Percentiles rank a stretch among this genome's conserved stretches.
phyloP scores from a whole-genome alignment of 495 filamentous ascomycete genomes.

The Aspergillus biplanus region DNA sequence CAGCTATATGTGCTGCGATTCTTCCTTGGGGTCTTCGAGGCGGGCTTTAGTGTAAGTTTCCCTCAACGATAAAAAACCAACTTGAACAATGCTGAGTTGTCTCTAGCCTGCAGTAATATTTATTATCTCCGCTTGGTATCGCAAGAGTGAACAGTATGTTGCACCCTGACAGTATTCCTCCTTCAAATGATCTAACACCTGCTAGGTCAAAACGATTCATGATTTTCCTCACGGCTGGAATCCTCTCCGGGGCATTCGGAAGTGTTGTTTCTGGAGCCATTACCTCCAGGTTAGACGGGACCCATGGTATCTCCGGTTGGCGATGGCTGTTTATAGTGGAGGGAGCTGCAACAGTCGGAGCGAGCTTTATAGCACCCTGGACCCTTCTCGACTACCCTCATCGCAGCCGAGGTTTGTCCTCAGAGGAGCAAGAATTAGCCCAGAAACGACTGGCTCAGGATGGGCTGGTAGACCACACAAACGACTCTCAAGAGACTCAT shows the following conservation, averaged over 20 bases:
- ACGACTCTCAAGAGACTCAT: conserved; percentile 15
- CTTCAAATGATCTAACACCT: no score
- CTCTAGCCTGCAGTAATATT: conserved; percentile 32
- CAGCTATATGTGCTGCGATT: conserved; percentile 44
- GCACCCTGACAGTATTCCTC: no score
- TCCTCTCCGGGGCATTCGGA: conserved; percentile 55
- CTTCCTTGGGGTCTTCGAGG: conserved; percentile 44
- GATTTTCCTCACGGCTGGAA: conserved; percentile 53
- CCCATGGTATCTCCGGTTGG: conserved; percentile 64
- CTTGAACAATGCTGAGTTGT: background rate
- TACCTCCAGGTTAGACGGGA: conserved; percentile 31
- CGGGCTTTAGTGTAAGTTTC: conserved; percentile 32
- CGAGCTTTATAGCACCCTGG: conserved; percentile 30
- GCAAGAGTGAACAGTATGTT: conserved; percentile 44
- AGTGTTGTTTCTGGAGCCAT: conserved; percentile 52
- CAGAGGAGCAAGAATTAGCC: conserved; percentile 29
- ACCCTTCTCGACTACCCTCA: conserved; percentile 39
- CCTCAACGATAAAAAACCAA: conserved; percentile 34
- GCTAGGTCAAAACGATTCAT: conserved; percentile 47
- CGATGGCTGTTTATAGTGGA: conserved; percentile 76
- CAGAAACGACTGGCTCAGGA: conserved; percentile 22
- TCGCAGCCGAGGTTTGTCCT: conserved; percentile 30
- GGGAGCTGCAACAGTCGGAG: conserved; percentile 54
- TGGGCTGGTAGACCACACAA: background rate
- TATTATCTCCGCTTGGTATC: conserved; percentile 56